Evolutionary conservation across 2,329 filamentous ascomycete genomes (phyloP).

Genomic region (Cercospora sojina): DNA sequence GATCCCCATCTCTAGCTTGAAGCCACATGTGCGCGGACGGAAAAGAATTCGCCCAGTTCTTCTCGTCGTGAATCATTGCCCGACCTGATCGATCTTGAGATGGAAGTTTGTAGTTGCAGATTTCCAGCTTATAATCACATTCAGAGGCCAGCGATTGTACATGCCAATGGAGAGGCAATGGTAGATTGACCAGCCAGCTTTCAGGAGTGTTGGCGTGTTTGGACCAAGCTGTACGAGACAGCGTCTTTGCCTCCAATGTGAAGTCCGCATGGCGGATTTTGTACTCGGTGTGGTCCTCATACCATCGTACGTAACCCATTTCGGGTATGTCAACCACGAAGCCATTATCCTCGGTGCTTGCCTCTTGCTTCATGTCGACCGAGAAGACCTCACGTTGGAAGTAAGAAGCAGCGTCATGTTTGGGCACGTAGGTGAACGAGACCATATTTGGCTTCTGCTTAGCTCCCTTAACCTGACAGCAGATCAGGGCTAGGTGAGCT

Average conservation of each 20-base stretch:
- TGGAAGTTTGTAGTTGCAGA: constrained; percentile 36
- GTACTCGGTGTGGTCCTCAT: constrained; percentile 41
- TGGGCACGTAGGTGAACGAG: constrained; percentile 52
- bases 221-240: constrained; percentile 43
- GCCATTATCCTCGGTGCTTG: constrained; percentile 33
- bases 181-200: constrained; percentile 46
- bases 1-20: constrained; percentile 37
- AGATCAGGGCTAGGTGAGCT: constrained; percentile 48
- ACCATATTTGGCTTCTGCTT: constrained; percentile 45
- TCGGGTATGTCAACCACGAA: constrained; percentile 45
- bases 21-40: constrained; percentile 47
- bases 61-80: constrained; percentile 50
- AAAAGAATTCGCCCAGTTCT: constrained; percentile 53
- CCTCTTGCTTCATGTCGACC: constrained; percentile 41
- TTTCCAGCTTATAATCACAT: constrained; percentile 42
- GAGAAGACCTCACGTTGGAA: constrained; percentile 48
- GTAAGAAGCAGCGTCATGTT: constrained; percentile 33
- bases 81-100: constrained; percentile 34
- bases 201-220: constrained; percentile 44
- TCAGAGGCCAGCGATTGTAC: constrained; percentile 49
- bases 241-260: constrained; percentile 44
- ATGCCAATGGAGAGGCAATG: constrained; percentile 54
- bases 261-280: constrained; percentile 38
- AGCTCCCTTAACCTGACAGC: constrained; percentile 49
- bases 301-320: constrained; percentile 42